Evolutionary conservation across 495 filamentous ascomycete genomes (phyloP).

Genomic region (Bombardia bombarda): DNA sequence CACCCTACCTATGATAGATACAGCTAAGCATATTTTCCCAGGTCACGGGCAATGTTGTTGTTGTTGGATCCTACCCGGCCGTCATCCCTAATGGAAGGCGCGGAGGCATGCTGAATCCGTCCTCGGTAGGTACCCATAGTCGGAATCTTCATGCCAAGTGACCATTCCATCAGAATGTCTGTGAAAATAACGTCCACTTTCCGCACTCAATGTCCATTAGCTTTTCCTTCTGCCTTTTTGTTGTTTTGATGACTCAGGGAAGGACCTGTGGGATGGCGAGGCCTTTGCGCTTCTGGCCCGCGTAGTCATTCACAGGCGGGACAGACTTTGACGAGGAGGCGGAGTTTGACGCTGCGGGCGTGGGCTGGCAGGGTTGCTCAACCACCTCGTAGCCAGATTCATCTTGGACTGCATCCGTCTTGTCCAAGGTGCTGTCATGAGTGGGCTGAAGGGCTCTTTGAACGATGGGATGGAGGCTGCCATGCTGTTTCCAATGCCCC

Average conservation of each 20-base stretch:
- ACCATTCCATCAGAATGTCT: constrained; percentile 12
- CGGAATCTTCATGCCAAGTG: constrained; percentile 11
- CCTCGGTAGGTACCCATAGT: constrained; percentile 7
- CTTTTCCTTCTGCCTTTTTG: constrained; percentile 1
- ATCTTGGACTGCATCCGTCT: constrained; percentile 9
- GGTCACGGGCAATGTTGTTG: too few species aligned
- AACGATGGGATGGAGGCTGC: constrained; percentile 4
- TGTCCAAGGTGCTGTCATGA: constrained; percentile 3
- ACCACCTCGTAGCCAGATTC: constrained; percentile 9
- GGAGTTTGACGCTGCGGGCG: constrained; percentile 4
- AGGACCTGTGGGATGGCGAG: constrained; percentile 1
- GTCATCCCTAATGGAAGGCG: too few species aligned
- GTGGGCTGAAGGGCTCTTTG: constrained; percentile 9
- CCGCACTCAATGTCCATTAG: constrained; percentile 10
- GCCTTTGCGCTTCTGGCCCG: constrained; percentile 1
- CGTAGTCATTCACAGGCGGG: not conserved
- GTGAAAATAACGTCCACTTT: constrained; percentile 3
- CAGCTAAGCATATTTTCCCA: too few species aligned
- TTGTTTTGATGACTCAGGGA: constrained; percentile 3
- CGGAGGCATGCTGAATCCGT: too few species aligned
- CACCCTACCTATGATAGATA: too few species aligned
- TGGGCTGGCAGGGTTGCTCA: constrained; percentile 6
- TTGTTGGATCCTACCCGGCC: too few species aligned
- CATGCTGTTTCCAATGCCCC: constrained; percentile 12
- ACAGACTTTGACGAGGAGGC: not conserved